Evolutionary conservation across 2,329 filamentous ascomycete species (phyloP).

Genomic region (Stachybotrys chartarum): DNA sequence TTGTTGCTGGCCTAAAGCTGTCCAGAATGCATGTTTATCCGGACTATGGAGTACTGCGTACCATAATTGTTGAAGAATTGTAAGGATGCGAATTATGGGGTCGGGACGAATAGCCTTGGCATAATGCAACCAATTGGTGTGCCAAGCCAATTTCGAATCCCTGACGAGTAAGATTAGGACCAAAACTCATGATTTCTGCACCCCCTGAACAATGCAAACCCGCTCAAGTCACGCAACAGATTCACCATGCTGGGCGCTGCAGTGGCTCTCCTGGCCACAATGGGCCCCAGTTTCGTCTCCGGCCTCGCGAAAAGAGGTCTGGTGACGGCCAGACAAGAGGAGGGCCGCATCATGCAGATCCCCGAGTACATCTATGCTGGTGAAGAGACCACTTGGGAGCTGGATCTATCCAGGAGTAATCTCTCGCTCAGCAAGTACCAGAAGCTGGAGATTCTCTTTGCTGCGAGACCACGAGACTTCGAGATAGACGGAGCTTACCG

Average conservation of each 20-base stretch:
- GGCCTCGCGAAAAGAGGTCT: not conserved
- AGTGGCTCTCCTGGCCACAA: not conserved
- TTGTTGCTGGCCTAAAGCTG: no score
- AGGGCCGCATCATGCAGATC: not conserved
- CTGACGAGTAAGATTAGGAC: not conserved
- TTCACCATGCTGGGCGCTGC: not conserved
- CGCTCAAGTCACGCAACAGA: not conserved
- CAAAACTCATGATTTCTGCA: not conserved
- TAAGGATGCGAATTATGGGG: no score
- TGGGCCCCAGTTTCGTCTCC: not conserved
- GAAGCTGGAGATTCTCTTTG: not conserved
- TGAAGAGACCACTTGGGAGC: not conserved
- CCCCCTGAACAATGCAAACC: not conserved
- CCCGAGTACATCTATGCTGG: not conserved
- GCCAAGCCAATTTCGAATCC: not conserved
- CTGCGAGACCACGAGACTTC: not conserved
- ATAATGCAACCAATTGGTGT: no score
- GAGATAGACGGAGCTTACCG: not conserved
- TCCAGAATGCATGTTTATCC: no score
- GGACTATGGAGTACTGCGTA: no score
- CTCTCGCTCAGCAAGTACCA: not conserved
- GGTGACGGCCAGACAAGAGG: not conserved
- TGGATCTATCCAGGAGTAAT: not conserved
- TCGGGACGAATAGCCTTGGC: no score
- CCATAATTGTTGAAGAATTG: no score